Conservation (phyloP, 352 stramenopile species). For the Pythium folliculosum region DNA sequence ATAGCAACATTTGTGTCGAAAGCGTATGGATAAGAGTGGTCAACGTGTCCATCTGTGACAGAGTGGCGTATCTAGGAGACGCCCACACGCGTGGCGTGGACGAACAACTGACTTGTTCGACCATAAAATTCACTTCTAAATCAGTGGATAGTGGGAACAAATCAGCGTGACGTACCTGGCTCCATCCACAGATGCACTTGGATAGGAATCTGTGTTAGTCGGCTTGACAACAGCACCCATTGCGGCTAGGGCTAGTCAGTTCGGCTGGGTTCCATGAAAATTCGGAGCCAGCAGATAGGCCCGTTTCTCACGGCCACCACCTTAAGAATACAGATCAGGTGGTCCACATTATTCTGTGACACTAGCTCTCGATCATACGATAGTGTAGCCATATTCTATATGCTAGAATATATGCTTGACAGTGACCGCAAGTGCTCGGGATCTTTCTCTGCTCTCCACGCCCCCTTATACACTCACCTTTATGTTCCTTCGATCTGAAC, state of each 20-base stretch:
- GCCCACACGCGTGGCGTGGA: neutral
- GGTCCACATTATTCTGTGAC: too few relatives aligned
- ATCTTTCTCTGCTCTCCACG: too few relatives aligned
- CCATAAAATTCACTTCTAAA: neutral
- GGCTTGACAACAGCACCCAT: neutral
- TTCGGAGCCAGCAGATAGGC: neutral
- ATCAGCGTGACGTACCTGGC: neutral
- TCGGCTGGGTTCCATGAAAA: conserved; percentile 8
- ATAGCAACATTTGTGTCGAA: neutral
- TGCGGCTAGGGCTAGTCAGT: neutral
- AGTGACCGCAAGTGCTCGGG: too few relatives aligned
- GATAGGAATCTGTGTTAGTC: neutral
- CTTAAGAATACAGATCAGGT: too few relatives aligned
- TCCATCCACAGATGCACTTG: neutral
- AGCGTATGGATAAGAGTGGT: neutral
- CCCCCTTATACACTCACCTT: too few relatives aligned
- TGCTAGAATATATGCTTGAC: too few relatives aligned
- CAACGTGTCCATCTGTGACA: neutral
- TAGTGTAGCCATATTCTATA: too few relatives aligned
- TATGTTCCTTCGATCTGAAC: too few relatives aligned
- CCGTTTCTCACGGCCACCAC: too few relatives aligned
- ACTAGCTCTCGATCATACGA: too few relatives aligned
- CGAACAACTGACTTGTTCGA: neutral
- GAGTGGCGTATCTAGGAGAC: neutral
- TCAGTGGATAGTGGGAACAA: too few relatives aligned